These are phyloP conservation scores for Aspergillus bridgeri DNA, from an alignment of 495 filamentous ascomycete genomes.

Conservation along the genomic window DNA sequence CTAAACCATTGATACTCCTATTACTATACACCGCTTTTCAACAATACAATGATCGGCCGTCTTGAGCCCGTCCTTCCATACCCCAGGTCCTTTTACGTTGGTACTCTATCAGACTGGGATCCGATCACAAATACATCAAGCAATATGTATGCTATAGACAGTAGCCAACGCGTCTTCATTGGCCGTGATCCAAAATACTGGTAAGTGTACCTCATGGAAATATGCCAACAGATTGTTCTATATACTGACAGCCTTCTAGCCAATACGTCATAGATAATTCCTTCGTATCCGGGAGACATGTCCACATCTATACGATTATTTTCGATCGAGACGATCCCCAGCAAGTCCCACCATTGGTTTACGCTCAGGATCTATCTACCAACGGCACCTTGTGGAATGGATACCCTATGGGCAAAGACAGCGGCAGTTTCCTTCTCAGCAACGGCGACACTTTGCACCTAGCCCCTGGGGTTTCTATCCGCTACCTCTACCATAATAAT, in stretches of 20 bases:
- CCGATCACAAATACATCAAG: slow-evolving; percentile 7
- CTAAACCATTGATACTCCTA: neutral
- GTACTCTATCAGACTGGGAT: slow-evolving; percentile 25
- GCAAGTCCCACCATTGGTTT: slow-evolving; percentile 49
- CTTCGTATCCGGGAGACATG: slow-evolving; percentile 54
- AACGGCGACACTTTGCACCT: slow-evolving; percentile 50
- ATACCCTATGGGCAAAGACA: slow-evolving; percentile 37
- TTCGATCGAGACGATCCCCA: slow-evolving; percentile 38
- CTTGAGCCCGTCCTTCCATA: neutral
- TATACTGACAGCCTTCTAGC: slow-evolving; percentile 28
- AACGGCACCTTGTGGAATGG: slow-evolving; percentile 57
- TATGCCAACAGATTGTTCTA: neutral
- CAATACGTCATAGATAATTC: slow-evolving; percentile 38
- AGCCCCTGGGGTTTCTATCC: slow-evolving; percentile 17
- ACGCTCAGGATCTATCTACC: slow-evolving; percentile 57
- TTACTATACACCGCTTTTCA: neutral
- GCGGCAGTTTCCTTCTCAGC: slow-evolving; percentile 47
- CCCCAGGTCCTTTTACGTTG: slow-evolving; percentile 16
- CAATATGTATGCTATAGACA: slow-evolving; percentile 22
- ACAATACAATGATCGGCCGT: neutral
- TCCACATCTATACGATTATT: slow-evolving; percentile 59
- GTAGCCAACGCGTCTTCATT: slow-evolving; percentile 32
- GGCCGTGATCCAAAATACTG: slow-evolving; percentile 35
- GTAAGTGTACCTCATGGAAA: slow-evolving; percentile 8
- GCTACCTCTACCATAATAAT: slow-evolving; percentile 17